Percentiles rank a stretch among this genome's conserved stretches.
Evolutionary conservation across 2,329 filamentous ascomycete species (phyloP).

Genomic region (Emmonsiellopsis sp.): DNA sequence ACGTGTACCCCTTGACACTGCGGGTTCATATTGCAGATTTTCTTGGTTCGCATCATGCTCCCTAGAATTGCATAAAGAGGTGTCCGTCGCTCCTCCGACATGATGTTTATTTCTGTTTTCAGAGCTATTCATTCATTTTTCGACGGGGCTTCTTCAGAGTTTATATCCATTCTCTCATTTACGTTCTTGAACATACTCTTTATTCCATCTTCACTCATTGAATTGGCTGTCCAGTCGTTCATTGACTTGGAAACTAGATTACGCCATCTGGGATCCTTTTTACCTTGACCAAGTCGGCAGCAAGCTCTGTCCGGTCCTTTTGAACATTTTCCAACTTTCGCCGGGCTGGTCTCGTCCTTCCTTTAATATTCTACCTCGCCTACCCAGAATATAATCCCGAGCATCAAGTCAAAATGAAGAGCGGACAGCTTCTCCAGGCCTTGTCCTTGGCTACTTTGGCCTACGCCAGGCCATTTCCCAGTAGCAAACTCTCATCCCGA

Average conservation of each 20-base stretch:
- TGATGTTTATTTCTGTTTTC: neutral
- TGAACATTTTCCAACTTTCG: neutral
- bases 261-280: neutral
- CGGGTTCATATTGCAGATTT: neutral
- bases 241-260: neutral
- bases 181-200: too few species aligned
- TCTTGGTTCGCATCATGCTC: neutral
- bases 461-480: neutral
- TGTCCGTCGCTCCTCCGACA: neutral
- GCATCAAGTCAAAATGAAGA: slow-evolving; percentile 1
- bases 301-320: neutral
- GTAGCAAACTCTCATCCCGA: neutral
- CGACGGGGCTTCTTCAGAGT: neutral
- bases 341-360: slow-evolving; percentile 3
- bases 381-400: neutral
- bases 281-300: neutral
- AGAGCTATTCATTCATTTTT: neutral
- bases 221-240: neutral
- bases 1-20: neutral
- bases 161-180: neutral
- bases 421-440: neutral
- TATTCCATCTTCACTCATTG: neutral
- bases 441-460: neutral
- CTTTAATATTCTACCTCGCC: neutral
- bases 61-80: neutral